Base-by-base conservation (phyloP, 352 stramenopile species). In the Globisporangium emineosum region DNA sequence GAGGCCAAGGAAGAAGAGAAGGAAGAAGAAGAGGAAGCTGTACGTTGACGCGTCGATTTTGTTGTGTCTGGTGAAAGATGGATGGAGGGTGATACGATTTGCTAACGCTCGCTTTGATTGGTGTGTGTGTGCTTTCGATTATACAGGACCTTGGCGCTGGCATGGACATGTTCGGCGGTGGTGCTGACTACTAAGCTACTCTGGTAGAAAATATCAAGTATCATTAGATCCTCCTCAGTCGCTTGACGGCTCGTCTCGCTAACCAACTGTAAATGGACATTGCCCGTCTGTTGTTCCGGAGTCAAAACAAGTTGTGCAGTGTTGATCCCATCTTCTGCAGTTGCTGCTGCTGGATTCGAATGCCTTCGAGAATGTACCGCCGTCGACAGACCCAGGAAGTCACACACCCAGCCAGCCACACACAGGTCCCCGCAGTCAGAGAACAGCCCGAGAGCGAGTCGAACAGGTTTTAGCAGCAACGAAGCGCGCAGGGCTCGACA, bases 101-200 rank as follows among this genome's bases (percentile, higher is more conserved):
- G n/a, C 66, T 76, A 35, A 69, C 40, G n/a, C 42, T 35, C 61
- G 37, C 17, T 68, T 19, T 64, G n/a, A 54, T 54, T 30, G 62
- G 21, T 33, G 15, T 54, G 5, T 47, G 59, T 33, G 13, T 50
- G 17, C 40, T 29, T 32, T 32, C 19, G 25, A 45, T 30, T 45
- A 50, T 64, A 43, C 66, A 81, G 70, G 79, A 89, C 73, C 50
- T 89, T n/a, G 79, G 77, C 25, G 77, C 73, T 63, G 79, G 73
- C 68, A 89, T 89, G 77, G 79, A 88, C 67, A 88, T 88, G 79
- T 88, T 88, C 72, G 79, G 79, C 65, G 75, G 70, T 57, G 73
- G 72, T 62, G 70, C 71, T 50, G 79, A 89, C 77, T 89, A 87
- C 73, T 88, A 88, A 79, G 68, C 64, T 67, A 69, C 66, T 66